A percentile compares a stretch with the other conserved stretches of the same genome.
Evolutionary conservation across 352 stramenopile species (phyloP).

Genomic region (Lagenidium sp.): DNA sequence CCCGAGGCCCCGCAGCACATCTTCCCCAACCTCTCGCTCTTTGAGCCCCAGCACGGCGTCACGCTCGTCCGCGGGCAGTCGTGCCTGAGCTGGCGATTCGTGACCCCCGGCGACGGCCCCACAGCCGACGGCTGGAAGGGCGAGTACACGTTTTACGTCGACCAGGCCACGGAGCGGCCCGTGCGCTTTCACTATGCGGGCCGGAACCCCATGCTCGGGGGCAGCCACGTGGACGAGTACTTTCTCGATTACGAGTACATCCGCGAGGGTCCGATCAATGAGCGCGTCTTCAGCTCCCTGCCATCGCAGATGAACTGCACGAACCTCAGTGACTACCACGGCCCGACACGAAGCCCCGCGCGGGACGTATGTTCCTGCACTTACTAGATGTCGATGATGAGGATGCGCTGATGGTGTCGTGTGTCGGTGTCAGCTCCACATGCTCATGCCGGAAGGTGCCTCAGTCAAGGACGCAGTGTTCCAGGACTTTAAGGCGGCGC

Average conservation of each 20-base stretch:
- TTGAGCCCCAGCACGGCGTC: conserved; percentile 79
- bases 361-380: conserved; percentile 47
- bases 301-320: conserved; percentile 81
- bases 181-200: conserved; percentile 85
- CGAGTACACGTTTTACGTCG: conserved; percentile 84
- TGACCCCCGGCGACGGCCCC: conserved; percentile 39
- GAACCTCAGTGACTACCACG: conserved; percentile 36
- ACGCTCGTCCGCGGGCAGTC: conserved; percentile 56
- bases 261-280: conserved; percentile 49
- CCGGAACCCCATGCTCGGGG: conserved; percentile 77
- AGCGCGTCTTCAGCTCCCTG: conserved; percentile 57
- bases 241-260: conserved; percentile 87
- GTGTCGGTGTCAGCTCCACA: conserved; percentile 43
- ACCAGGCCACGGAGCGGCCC: conserved; percentile 57
- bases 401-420: too few species aligned
- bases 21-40: conserved; percentile 77
- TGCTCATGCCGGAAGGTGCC: conserved; percentile 71
- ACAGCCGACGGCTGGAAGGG: conserved; percentile 60
- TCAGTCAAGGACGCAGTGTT: conserved; percentile 51
- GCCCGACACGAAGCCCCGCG: conserved; percentile 39
- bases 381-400: too few species aligned
- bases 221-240: conserved; percentile 88
- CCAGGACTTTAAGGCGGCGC: conserved; percentile 43
- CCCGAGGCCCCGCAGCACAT: conserved; percentile 65
- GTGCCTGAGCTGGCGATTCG: conserved; percentile 81